Percentiles rank a stretch among this genome's conserved stretches.
These are phyloP conservation scores for Xylaria castorea DNA, from an alignment of 495 filamentous ascomycete genomes.

Conservation along the genomic window DNA sequence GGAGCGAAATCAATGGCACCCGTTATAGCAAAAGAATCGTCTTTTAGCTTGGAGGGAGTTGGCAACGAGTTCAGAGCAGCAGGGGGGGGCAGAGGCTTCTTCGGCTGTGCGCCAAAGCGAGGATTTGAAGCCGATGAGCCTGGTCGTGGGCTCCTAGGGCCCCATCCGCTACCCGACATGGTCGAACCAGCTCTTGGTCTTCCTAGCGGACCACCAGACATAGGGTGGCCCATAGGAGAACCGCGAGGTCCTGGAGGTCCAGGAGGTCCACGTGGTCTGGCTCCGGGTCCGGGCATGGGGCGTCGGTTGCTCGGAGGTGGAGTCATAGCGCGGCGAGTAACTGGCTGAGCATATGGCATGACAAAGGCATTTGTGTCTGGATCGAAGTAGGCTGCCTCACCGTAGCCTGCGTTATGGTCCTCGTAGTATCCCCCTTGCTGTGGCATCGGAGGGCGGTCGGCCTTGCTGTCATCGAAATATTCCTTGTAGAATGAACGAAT, in stretches of 20 bases:
- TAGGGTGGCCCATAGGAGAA: slow-evolving; percentile 47
- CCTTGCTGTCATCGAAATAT: slow-evolving; percentile 91
- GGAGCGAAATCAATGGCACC: slow-evolving; percentile 86
- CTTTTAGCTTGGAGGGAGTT: slow-evolving; percentile 83
- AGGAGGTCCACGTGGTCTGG: slow-evolving; percentile 42
- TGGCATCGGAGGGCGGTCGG: slow-evolving; percentile 49
- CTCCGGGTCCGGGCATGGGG: slow-evolving; percentile 47
- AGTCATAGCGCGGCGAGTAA: slow-evolving; percentile 93
- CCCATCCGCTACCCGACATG: slow-evolving; percentile 44
- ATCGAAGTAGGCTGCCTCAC: slow-evolving; percentile 72
- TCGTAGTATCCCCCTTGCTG: slow-evolving; percentile 65
- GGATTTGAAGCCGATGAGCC: slow-evolving; percentile 72
- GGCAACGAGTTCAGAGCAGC: slow-evolving; percentile 76
- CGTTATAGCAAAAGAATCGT: slow-evolving; percentile 76
- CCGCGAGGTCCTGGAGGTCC: slow-evolving; percentile 39
- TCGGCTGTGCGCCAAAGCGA: slow-evolving; percentile 44
- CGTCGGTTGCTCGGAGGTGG: slow-evolving; percentile 84
- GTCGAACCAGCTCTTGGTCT: slow-evolving; percentile 54
- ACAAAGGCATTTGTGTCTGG: slow-evolving; percentile 75
- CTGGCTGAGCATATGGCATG: slow-evolving; percentile 80
- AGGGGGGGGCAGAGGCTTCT: slow-evolving; percentile 76
- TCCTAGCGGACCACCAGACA: slow-evolving; percentile 43
- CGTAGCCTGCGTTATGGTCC: slow-evolving; percentile 70
- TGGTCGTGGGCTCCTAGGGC: slow-evolving; percentile 56
- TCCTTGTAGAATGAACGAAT: slow-evolving; percentile 99